A percentile compares a stretch with the other conserved stretches of the same genome.
Evolutionary conservation across 192 early-diverging fungal genomes (phyloP).

Genomic region (Dispira simplex): DNA sequence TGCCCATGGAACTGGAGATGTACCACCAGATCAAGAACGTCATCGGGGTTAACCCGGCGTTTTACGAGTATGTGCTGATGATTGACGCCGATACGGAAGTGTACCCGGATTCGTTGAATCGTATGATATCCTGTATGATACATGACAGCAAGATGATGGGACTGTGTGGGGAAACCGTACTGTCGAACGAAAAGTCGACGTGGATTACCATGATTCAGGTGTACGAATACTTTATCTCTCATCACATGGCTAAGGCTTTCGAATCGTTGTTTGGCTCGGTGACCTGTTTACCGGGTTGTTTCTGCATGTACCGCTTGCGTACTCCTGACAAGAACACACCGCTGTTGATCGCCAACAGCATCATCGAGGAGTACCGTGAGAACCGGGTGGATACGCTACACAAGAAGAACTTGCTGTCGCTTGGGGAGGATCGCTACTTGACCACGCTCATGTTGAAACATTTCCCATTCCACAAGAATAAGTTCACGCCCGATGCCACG

Average conservation of each 20-base stretch:
- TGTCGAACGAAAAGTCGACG: constrained; percentile 83
- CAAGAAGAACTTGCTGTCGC: constrained; percentile 94
- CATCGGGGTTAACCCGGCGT: constrained; percentile 89
- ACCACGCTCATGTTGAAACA: constrained; percentile 93
- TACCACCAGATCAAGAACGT: constrained; percentile 99
- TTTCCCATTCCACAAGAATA: constrained; percentile 91
- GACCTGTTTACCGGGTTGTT: constrained; percentile 97
- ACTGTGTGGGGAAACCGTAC: constrained; percentile 87
- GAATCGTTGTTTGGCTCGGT: constrained; percentile 96
- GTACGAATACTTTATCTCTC: constrained; percentile 97
- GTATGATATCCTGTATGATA: constrained; percentile 79
- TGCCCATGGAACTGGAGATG: constrained; percentile 90
- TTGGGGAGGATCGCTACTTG: constrained; percentile 98
- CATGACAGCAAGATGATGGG: constrained; percentile 88
- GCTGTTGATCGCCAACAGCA: constrained; percentile 69
- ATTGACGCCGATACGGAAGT: constrained; percentile 97
- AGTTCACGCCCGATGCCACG: constrained; percentile 83
- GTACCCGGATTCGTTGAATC: constrained; percentile 76
- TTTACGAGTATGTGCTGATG: constrained; percentile 96
- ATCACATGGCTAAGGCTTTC: constrained; percentile 94
- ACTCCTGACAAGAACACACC: constrained; percentile 80
- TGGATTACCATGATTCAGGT: constrained; percentile 99
- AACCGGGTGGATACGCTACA: constrained; percentile 94
- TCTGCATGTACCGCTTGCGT: constrained; percentile 97
- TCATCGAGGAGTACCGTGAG: constrained; percentile 88